Evolutionary conservation across 768 basidiomycete species (phyloP).

Genomic region (Collybia nuda): DNA sequence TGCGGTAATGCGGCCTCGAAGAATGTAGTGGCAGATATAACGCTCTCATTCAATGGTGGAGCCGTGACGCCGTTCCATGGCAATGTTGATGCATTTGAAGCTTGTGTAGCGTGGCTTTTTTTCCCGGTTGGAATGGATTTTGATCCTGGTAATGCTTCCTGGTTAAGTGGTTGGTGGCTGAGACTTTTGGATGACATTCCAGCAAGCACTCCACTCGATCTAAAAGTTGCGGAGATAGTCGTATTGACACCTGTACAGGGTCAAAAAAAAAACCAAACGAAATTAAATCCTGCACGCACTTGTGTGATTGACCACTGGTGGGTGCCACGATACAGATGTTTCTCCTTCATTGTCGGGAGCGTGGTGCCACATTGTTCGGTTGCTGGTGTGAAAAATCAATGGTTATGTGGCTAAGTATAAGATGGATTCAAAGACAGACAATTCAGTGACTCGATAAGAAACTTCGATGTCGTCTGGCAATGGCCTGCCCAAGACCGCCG

Average conservation of each 20-base stretch:
- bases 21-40: neutral
- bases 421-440: conserved; percentile 44
- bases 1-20: conserved; percentile 5
- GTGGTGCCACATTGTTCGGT: conserved; percentile 22
- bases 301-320: neutral
- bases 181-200: neutral
- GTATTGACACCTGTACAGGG: neutral
- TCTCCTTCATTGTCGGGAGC: conserved; percentile 7
- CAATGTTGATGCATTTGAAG: neutral
- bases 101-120: neutral
- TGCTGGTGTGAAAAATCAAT: conserved; percentile 20
- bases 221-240: conserved; percentile 4
- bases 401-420: conserved; percentile 6
- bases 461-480: conserved; percentile 45
- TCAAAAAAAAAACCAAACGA: too few relatives aligned
- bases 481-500: conserved; percentile 50
- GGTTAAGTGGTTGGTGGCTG: too few relatives aligned
- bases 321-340: conserved; percentile 7
- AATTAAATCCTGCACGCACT: conserved; percentile 1
- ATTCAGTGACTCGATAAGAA: conserved; percentile 37
- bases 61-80: neutral
- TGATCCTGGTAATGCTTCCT: too few relatives aligned
- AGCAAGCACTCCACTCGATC: neutral
- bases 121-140: conserved; percentile 3
- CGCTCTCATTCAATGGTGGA: neutral